Base-by-base conservation (phyloP, 495 filamentous ascomycete genomes). In the Letharia columbiana region DNA sequence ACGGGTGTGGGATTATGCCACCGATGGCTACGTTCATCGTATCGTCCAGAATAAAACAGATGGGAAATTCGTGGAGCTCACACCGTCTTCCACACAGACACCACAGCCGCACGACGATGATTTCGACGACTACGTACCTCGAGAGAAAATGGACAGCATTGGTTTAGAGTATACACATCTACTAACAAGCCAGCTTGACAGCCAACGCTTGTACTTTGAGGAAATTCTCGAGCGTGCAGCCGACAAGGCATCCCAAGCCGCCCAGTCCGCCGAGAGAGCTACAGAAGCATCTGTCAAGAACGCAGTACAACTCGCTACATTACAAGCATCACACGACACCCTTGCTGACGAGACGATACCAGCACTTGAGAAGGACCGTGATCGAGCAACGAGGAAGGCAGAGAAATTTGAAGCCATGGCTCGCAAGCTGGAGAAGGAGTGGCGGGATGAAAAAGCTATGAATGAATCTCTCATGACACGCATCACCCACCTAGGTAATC, bases 1-100 rank as follows among this genome's bases (percentile, higher is more conserved):
- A 73, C 89, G 93, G 66, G 91, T 98, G 8, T 98, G 94, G 94
- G 95, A 98, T 78, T 98, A 98, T 72, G 89, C 89, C 0, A 89
- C 89, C 44, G 95, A 98, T 71, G 88, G 86, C 68, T 98, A 96
- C 80, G 94, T 98, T 28, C 94, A 98, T 77, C 88, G 94, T 13
- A 85, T 98, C 44, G 93, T 98, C 63, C 88, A 94, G 69, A 90
- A 89, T 70, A 95, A 96, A 77, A 87, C 89, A 7, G 91, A 96
- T 73, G 91, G 90, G 59, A 91, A 97, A 72, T 81, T 96, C 2
- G 87, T 96, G 52, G 92, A 96, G 73, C 79, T 96, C 39, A 90
- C 92, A 6, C 77, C 80, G 33, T 64, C 62, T 71, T 67, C 68
- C 65, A 70, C 69, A 13, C 72, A 68, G 23, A 66, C 69, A 11